Base-by-base conservation (phyloP, 768 basidiomycete genomes). In the Saitozyma podzolica region DNA sequence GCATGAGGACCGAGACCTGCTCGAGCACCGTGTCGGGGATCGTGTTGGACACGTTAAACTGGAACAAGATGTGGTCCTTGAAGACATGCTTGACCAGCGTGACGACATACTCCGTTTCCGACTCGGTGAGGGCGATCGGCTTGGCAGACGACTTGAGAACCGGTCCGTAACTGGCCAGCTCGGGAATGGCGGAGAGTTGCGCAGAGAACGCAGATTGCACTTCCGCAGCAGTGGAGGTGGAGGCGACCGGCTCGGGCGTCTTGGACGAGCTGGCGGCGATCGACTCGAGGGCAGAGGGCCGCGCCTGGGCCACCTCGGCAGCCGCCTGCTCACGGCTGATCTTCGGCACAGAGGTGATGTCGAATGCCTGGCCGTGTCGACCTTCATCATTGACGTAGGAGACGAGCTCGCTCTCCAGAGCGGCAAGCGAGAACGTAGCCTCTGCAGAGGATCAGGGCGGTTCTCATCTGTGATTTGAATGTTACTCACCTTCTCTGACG, bases 31-130 rank as follows among this genome's bases (percentile, higher is more conserved):
- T 94, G 75, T 97, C 94, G 6, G 92, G 89, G 58, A 99, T 84
- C 17, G 96, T 99, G 80, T 99, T 98, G 62, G 92, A 91, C 47
- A 98, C 87, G 81, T 98, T 98, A 85, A 93, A 98, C 91, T 99
- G 95, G 87, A 99, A 98, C 48, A 99, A 94, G 62, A 98, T 79
- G 76, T 97, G 91, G 64, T 92, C 91, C 77, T 87, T 88, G 85
- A 92, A 99, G 61, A 97, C 86, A 79, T 99, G 96, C 82, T 97
- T 98, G 80, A 96, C 91, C 70, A 91, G 91, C 9, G 89, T 87
- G 52, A 97, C 95, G 75, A 96, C 92, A 76, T 98, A 99, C 81
- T 98, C 96, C 5, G 93, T 98, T 81, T 97, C 96, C 72, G 86
- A 89, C 81, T 99, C 96, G 13, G 96, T 98, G 61, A 98, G 86